Conservation (phyloP, 805 yeast genomes). For the Cyberlindnera americana region DNA sequence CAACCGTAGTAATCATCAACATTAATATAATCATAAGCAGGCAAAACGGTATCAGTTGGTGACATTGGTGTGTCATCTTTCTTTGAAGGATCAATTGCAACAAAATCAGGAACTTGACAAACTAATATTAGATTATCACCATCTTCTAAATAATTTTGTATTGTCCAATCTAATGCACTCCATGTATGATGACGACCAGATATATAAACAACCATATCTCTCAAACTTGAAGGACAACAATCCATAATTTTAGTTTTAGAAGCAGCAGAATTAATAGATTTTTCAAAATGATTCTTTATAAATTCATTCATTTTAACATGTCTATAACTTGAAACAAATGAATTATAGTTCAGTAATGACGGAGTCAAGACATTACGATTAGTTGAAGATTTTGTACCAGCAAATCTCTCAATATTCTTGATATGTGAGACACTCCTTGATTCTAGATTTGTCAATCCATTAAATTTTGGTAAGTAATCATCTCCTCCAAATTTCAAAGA, state of each 20-base stretch:
- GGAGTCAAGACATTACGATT: constrained; percentile 13
- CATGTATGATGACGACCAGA: constrained; percentile 26
- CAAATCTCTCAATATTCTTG: constrained; percentile 23
- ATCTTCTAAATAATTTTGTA: constrained; percentile 19
- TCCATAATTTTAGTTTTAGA: not conserved
- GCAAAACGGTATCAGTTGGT: too few species aligned
- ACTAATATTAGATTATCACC: constrained; percentile 26
- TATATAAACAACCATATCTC: constrained; percentile 23
- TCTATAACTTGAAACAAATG: constrained; percentile 19
- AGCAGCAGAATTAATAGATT: not conserved
- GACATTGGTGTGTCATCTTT: too few species aligned
- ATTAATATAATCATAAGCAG: constrained; percentile 10
- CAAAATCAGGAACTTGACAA: constrained; percentile 20
- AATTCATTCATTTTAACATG: constrained; percentile 18
- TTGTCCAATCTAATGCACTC: constrained; percentile 24
- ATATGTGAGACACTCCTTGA: constrained; percentile 7
- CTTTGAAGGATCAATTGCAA: constrained; percentile 9
- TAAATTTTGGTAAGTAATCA: constrained; percentile 19
- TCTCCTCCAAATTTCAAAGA: constrained; percentile 25
- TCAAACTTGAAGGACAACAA: constrained; percentile 17
- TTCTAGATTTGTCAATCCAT: constrained; percentile 3
- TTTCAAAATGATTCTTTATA: constrained; percentile 9
- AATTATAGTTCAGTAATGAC: constrained; percentile 14
- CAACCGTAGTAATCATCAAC: constrained; percentile 14
- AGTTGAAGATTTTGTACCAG: constrained; percentile 11